Conservation (phyloP, 73 alveolate species). For the Loxodes magnus region DNA sequence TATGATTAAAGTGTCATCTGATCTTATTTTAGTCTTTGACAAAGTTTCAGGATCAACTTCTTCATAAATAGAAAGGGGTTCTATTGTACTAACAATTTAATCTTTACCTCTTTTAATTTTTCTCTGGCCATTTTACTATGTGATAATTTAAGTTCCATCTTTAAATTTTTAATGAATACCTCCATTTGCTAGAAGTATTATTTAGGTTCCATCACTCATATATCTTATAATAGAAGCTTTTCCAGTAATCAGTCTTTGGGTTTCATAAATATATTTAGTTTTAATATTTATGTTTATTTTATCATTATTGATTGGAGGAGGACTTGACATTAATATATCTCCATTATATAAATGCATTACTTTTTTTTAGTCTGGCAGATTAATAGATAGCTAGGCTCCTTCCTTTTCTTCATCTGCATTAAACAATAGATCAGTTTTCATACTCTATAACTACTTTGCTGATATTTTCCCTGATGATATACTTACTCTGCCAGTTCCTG, state of each 20-base stretch:
- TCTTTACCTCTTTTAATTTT: slow-evolving; percentile 48
- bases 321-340: slow-evolving; percentile 43
- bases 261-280: slow-evolving; percentile 35
- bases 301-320: too few relatives aligned
- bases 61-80: slow-evolving; percentile 44
- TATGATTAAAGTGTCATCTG: slow-evolving; percentile 57
- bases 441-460: too few relatives aligned
- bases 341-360: slow-evolving; percentile 69
- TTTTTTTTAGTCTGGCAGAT: slow-evolving; percentile 60
- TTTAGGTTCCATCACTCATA: slow-evolving; percentile 43
- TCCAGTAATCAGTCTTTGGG: slow-evolving; percentile 55
- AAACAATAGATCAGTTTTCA: too few relatives aligned
- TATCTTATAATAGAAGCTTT: slow-evolving; percentile 62
- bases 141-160: slow-evolving; percentile 36
- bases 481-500: too few relatives aligned
- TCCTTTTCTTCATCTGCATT: neutral
- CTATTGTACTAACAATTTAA: slow-evolving; percentile 37
- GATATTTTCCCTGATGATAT: too few relatives aligned
- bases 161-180: slow-evolving; percentile 42
- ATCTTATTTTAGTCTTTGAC: slow-evolving; percentile 44
- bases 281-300: slow-evolving; percentile 13
- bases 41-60: slow-evolving; percentile 66
- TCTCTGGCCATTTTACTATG: slow-evolving; percentile 63
- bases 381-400: slow-evolving; percentile 45
- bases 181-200: slow-evolving; percentile 58